Evolutionary conservation across 2,329 filamentous ascomycete species (phyloP), one percentile per base, ranked within the genome.

Genomic region (Amauroascus verrucosus): DNA sequence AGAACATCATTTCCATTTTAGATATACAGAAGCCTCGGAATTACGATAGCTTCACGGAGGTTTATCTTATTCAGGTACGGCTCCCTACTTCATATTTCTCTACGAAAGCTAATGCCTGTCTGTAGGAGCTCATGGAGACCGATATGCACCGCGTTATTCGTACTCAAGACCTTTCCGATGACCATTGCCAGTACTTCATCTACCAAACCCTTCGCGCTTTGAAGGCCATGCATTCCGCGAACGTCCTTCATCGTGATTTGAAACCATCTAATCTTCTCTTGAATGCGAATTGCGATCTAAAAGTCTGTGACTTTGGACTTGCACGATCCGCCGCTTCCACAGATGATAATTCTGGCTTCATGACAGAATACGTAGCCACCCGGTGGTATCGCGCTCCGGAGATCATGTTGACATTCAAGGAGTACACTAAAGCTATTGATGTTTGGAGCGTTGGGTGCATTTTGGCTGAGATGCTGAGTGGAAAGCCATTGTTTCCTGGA

Each of bases 341-440:
- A 62, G 93, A 98, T 67, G 93, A 98, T 72, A 98, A 98, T 74
- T 96, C 91, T n/a, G 93, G 93, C 20, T 98, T 98, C 81, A 98
- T 98, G 93, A 98, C 93, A 14, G 93, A 98, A 94, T 98, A 98
- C 69, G 93, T 98, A 54, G 93, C 93, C 49, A 98, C 93, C 45
- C 85, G 93, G 65, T 98, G 93, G 93, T 98, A 98, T 74, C 89
- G 93, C 72, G 93, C 93, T 5, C 93, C 93, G 2, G 93, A 98
- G 70, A 98, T 98, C 71, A 98, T 98, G 93, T 85, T 98, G 75
- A 98, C 93, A 11, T 98, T 97, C 78, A 97, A 98, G 76, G 93
- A 98, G 74, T 98, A 98, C 75, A 98, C 93, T 64, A 98, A 97
- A 74, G 93, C 93, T 41, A 98, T 98, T 66, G 93, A 98, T 67